Percentiles rank a stretch among this genome's conserved stretches.
Evolutionary conservation across 345 rosid species (phyloP).

Genomic region (Pistacia vera): DNA sequence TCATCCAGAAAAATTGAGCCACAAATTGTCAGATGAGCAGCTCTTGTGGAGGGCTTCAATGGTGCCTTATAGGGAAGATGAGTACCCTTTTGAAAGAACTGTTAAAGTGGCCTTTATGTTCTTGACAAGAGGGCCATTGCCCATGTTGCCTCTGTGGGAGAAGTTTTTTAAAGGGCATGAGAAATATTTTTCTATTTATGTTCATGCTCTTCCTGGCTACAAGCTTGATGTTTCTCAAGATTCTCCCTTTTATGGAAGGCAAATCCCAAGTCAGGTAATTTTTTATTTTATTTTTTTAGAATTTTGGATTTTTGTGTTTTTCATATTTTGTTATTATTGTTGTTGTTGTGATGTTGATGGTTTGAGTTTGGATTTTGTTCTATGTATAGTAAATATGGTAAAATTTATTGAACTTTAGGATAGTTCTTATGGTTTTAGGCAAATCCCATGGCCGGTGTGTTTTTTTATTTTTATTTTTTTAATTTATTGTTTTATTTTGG

Average conservation of each 20-base stretch:
- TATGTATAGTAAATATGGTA: too few relatives aligned
- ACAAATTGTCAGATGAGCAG: constrained; percentile 63
- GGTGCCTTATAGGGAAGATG: constrained; percentile 58
- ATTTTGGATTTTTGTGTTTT: too few relatives aligned
- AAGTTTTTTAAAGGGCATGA: constrained; percentile 73
- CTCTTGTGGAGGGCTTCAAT: constrained; percentile 88
- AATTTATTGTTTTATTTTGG: too few relatives aligned
- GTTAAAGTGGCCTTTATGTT: constrained; percentile 92
- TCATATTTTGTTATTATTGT: neutral
- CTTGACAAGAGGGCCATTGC: constrained; percentile 87
- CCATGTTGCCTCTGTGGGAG: constrained; percentile 91
- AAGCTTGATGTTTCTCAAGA: constrained; percentile 54
- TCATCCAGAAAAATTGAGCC: constrained; percentile 51
- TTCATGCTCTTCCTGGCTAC: constrained; percentile 61
- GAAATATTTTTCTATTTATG: constrained; percentile 58
- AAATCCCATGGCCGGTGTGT: too few relatives aligned
- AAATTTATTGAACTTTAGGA: too few relatives aligned
- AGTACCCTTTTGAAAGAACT: constrained; percentile 62
- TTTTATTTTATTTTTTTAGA: neutral
- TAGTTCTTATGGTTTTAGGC: too few relatives aligned
- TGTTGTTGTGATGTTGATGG: neutral
- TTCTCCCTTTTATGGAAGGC: constrained; percentile 66
- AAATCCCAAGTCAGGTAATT: constrained; percentile 81
- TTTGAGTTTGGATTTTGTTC: neutral
- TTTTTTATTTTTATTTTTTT: too few relatives aligned